Evolutionary conservation across 2,329 filamentous ascomycete species (phyloP).

Genomic region (Penicillium sp.): DNA sequence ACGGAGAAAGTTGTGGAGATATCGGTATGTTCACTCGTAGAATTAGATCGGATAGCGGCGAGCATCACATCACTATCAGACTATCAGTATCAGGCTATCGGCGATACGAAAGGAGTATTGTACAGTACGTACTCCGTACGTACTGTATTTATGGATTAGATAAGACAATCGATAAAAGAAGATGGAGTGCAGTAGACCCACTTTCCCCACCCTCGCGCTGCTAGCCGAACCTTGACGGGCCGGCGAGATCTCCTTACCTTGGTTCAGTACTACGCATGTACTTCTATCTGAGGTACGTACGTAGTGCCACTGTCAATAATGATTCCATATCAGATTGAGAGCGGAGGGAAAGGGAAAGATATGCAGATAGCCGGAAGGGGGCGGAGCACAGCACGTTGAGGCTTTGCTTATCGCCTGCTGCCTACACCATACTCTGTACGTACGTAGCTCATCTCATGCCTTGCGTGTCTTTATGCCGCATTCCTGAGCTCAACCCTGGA

Average conservation of each 20-base stretch:
- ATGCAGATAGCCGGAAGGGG: background rate
- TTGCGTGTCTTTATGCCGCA: background rate
- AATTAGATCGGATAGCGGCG: background rate
- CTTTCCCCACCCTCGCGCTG: constrained; percentile 22
- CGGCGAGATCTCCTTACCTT: constrained; percentile 4
- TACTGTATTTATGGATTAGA: no score
- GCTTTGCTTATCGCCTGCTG: background rate
- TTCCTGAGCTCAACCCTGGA: background rate
- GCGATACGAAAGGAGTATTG: no score
- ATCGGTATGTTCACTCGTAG: background rate
- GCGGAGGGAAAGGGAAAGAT: background rate
- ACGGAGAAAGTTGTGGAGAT: no score
- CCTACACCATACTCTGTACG: no score
- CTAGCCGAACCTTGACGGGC: constrained; percentile 14
- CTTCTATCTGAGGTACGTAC: no score
- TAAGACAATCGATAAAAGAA: background rate
- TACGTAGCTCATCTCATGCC: background rate
- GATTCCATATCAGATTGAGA: background rate
- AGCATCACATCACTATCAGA: no score
- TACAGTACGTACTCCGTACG: background rate
- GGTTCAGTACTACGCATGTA: background rate
- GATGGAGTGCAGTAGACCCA: background rate
- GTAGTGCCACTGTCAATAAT: no score
- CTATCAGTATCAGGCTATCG: no score
- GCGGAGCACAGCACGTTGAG: background rate